A percentile compares a stretch with the other conserved stretches of the same genome.
Evolutionary conservation across 2,329 filamentous ascomycete genomes (phyloP).

Genomic region (Purpureocillium takamizusanense): DNA sequence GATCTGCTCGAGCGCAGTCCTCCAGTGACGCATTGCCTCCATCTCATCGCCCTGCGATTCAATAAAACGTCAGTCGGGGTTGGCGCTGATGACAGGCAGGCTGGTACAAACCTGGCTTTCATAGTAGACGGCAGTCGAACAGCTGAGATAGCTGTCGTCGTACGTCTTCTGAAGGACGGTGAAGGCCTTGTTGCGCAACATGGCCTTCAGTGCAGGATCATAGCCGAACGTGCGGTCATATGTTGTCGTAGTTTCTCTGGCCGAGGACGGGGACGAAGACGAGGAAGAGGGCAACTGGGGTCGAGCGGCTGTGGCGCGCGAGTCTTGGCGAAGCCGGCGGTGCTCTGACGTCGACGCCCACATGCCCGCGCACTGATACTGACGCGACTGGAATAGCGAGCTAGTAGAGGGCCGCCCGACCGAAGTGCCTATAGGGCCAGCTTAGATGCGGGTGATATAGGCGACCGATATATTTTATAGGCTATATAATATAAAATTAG

Average conservation of each 20-base stretch:
- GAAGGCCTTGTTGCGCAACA: conserved; percentile 47
- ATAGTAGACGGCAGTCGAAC: conserved; percentile 93
- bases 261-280: too few relatives aligned
- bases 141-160: conserved; percentile 90
- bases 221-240: neutral
- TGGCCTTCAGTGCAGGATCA: conserved; percentile 21
- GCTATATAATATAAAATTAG: too few relatives aligned
- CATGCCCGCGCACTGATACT: too few relatives aligned
- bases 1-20: conserved; percentile 78
- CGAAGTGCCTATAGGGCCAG: too few relatives aligned
- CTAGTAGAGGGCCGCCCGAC: too few relatives aligned
- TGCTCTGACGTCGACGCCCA: too few relatives aligned
- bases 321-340: too few relatives aligned
- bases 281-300: too few relatives aligned
- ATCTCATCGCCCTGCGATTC: conserved; percentile 68
- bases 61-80: neutral
- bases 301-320: too few relatives aligned
- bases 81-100: neutral
- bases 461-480: too few relatives aligned
- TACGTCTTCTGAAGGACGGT: conserved; percentile 91
- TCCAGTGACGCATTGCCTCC: conserved; percentile 88
- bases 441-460: too few relatives aligned
- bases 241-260: too few relatives aligned
- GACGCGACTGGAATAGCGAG: conserved; percentile 12
- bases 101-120: conserved; percentile 65